These are phyloP conservation scores for Heliamphora pulchella DNA, from an alignment of 179 eudicot genomes.

Conservation along the genomic window DNA sequence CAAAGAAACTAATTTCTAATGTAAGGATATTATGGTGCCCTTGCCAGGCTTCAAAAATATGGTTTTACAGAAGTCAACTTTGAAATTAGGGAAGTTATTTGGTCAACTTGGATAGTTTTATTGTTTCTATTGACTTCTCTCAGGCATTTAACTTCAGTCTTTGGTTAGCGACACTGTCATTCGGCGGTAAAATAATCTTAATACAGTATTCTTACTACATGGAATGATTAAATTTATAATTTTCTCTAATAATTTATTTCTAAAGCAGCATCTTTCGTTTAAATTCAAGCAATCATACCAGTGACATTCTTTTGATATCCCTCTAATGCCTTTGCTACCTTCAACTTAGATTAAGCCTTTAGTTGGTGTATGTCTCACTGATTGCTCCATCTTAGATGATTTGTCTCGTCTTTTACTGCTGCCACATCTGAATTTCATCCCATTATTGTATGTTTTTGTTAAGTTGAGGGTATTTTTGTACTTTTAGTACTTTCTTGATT, in stretches of 20 bases:
- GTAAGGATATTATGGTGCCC: neutral
- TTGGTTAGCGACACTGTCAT: neutral
- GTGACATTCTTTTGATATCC: neutral
- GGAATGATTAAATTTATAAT: neutral
- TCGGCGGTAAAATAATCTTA: neutral
- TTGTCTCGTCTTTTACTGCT: neutral
- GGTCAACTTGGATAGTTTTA: neutral
- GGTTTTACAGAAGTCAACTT: neutral
- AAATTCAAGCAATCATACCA: neutral
- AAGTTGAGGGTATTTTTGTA: too few relatives aligned
- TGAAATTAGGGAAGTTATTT: neutral
- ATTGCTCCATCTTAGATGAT: neutral
- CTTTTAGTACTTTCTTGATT: too few relatives aligned
- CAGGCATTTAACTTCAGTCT: slow-evolving; percentile 3
- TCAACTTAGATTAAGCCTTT: neutral
- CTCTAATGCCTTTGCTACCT: neutral
- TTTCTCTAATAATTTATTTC: neutral
- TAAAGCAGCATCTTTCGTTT: neutral
- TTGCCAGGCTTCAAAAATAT: neutral
- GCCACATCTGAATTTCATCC: neutral
- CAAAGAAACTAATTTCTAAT: neutral
- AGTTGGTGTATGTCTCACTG: neutral
- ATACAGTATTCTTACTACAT: neutral
- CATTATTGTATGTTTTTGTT: too few relatives aligned
- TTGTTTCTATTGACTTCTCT: neutral